These are phyloP conservation scores for Picea glauca DNA, from an alignment of 75 land plant genomes.

Conservation along the genomic window DNA sequence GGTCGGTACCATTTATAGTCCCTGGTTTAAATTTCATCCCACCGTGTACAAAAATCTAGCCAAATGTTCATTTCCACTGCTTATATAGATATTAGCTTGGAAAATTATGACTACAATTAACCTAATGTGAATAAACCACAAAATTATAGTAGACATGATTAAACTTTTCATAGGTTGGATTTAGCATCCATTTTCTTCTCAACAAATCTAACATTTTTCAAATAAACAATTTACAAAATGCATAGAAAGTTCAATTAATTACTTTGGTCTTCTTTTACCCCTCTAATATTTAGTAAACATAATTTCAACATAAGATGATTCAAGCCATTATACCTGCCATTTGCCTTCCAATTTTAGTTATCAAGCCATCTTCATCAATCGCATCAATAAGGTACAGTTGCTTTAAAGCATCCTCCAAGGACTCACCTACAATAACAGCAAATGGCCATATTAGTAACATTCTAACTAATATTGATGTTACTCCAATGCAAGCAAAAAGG, in stretches of 20 bases:
- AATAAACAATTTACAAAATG: not conserved
- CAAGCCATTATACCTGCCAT: slow-evolving; percentile 75
- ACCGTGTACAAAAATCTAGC: too few species aligned
- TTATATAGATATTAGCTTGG: too few species aligned
- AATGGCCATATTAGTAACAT: slow-evolving; percentile 5
- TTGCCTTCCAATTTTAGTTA: slow-evolving; percentile 68
- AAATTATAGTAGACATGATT: too few species aligned
- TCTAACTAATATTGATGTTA: not conserved
- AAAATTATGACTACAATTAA: too few species aligned
- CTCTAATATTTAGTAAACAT: too few species aligned
- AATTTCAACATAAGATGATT: not conserved
- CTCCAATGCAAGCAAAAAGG: not conserved
- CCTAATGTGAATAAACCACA: too few species aligned
- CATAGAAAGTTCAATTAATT: not conserved
- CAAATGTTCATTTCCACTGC: too few species aligned
- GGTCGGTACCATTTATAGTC: too few species aligned
- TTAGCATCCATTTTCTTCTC: not conserved
- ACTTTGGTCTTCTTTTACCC: too few species aligned
- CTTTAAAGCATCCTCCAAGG: slow-evolving; percentile 89
- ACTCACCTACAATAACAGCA: slow-evolving; percentile 43
- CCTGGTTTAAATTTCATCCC: too few species aligned
- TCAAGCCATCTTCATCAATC: slow-evolving; percentile 74
- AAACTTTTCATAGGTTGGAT: not conserved
- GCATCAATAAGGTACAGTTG: slow-evolving; percentile 96
- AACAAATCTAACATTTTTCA: not conserved